phyloP scores from a whole-genome alignment of 192 early-diverging fungal genomes.

The Backusella tuberculispora region DNA sequence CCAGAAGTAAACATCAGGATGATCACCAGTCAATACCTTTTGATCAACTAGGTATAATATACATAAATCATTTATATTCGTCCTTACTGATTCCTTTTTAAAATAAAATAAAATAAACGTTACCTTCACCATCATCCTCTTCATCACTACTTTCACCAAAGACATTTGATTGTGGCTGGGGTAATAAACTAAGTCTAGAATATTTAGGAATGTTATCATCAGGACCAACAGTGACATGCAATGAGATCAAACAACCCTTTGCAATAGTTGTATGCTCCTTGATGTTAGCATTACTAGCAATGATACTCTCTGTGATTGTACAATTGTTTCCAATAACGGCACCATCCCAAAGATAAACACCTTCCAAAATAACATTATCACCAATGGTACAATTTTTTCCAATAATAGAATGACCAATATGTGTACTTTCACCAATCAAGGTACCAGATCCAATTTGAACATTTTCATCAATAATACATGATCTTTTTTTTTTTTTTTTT shows the following conservation, averaged over 20 bases:
- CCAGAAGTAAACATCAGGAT: constrained; percentile 67
- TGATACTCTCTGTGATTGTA: constrained; percentile 68
- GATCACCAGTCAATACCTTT: constrained; percentile 51
- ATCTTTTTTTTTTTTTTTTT: constrained; percentile 42
- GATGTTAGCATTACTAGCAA: constrained; percentile 74
- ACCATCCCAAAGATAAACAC: constrained; percentile 87
- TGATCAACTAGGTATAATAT: constrained; percentile 32
- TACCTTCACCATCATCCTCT: constrained; percentile 39
- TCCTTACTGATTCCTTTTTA: not conserved
- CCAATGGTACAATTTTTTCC: constrained; percentile 85
- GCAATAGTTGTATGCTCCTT: constrained; percentile 67
- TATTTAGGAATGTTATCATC: constrained; percentile 67
- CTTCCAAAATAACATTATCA: constrained; percentile 74
- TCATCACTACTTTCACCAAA: constrained; percentile 53
- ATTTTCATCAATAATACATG: constrained; percentile 70
- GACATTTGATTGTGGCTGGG: constrained; percentile 37
- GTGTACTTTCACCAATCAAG: constrained; percentile 72
- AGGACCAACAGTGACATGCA: constrained; percentile 73
- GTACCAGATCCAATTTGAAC: constrained; percentile 83
- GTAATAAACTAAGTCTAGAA: constrained; percentile 61
- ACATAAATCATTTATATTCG: not conserved
- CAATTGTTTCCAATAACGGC: constrained; percentile 71
- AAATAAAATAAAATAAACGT: not conserved
- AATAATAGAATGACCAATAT: constrained; percentile 80
- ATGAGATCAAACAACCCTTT: constrained; percentile 74